These are phyloP conservation scores for Heracleum sosnowskyi DNA, from an alignment of 129 eudicot species.

Conservation along the genomic window DNA sequence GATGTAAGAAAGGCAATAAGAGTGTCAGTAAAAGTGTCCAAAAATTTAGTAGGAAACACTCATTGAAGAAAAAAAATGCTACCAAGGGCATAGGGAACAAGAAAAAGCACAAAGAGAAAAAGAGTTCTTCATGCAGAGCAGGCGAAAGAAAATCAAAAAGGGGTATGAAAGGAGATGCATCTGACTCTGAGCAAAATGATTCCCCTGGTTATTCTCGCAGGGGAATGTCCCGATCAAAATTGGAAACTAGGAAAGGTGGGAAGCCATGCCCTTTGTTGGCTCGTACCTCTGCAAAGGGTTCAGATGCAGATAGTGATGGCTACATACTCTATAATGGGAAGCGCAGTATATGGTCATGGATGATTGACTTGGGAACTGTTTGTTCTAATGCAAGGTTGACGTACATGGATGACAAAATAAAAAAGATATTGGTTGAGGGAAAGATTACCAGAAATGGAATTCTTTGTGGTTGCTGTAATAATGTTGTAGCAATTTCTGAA, in stretches of 20 bases:
- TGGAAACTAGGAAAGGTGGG: conserved; percentile 24
- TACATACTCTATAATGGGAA: conserved; percentile 36
- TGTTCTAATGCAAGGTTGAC: conserved; percentile 44
- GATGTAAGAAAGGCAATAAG: conserved; percentile 14
- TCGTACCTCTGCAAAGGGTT: conserved; percentile 41
- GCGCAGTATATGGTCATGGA: conserved; percentile 64
- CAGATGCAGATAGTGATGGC: conserved; percentile 33
- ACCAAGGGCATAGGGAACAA: conserved; percentile 20
- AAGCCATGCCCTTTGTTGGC: conserved; percentile 54
- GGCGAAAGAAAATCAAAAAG: neutral
- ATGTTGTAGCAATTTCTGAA: conserved; percentile 28
- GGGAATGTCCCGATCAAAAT: conserved; percentile 27
- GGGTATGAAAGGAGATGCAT: conserved; percentile 16
- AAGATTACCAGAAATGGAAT: conserved; percentile 61
- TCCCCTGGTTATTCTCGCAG: conserved; percentile 6
- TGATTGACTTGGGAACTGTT: conserved; percentile 72
- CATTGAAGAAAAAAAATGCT: conserved; percentile 20
- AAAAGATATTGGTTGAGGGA: conserved; percentile 40
- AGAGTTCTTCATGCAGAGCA: neutral
- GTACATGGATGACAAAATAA: conserved; percentile 38
- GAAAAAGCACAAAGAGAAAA: conserved; percentile 18
- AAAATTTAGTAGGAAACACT: neutral
- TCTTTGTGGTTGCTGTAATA: conserved; percentile 54
- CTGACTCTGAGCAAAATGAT: neutral
- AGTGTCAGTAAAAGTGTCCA: conserved; percentile 10